Conservation (phyloP, 2,329 filamentous ascomycete species). For the Verticillium klebahnii region DNA sequence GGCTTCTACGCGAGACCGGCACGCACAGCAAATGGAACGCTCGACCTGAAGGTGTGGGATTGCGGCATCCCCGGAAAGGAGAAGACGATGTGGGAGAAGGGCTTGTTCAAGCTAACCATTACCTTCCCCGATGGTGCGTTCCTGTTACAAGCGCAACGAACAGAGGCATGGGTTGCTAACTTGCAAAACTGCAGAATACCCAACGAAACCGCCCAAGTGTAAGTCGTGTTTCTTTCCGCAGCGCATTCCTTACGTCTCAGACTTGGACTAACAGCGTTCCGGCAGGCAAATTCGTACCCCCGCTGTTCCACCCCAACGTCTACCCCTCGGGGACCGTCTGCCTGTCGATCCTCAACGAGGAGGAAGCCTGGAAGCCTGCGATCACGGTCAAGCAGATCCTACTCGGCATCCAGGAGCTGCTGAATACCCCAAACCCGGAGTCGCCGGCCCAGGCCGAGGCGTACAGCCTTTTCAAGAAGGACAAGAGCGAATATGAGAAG, state of each 20-base stretch:
- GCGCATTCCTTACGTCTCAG: background rate
- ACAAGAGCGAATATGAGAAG: slow-evolving; percentile 80
- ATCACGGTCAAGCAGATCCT: slow-evolving; percentile 99
- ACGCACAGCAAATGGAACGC: slow-evolving; percentile 66
- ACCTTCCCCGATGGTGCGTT: slow-evolving; percentile 84
- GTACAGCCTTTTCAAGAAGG: slow-evolving; percentile 94
- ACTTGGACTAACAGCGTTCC: background rate
- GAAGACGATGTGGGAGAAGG: slow-evolving; percentile 97
- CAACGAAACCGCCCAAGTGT: slow-evolving; percentile 99
- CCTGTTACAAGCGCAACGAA: background rate
- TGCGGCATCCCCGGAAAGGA: slow-evolving; percentile 95
- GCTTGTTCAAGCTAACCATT: slow-evolving; percentile 90
- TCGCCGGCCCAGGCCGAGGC: slow-evolving; percentile 96
- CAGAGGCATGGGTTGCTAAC: slow-evolving; percentile 11
- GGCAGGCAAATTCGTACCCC: slow-evolving; percentile 89
- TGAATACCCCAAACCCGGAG: slow-evolving; percentile 95
- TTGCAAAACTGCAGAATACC: slow-evolving; percentile 66
- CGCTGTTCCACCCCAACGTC: slow-evolving; percentile 96
- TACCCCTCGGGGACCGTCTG: slow-evolving; percentile 98
- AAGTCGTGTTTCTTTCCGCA: slow-evolving; percentile 34
- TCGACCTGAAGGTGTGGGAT: slow-evolving; percentile 95
- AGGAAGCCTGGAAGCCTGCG: slow-evolving; percentile 96
- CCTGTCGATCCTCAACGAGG: slow-evolving; percentile 94
- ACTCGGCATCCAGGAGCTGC: slow-evolving; percentile 88
- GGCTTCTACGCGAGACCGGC: slow-evolving; percentile 92